Base-by-base conservation (phyloP, 192 early-diverging fungal species). In the Gamsiella multidivaricata region DNA sequence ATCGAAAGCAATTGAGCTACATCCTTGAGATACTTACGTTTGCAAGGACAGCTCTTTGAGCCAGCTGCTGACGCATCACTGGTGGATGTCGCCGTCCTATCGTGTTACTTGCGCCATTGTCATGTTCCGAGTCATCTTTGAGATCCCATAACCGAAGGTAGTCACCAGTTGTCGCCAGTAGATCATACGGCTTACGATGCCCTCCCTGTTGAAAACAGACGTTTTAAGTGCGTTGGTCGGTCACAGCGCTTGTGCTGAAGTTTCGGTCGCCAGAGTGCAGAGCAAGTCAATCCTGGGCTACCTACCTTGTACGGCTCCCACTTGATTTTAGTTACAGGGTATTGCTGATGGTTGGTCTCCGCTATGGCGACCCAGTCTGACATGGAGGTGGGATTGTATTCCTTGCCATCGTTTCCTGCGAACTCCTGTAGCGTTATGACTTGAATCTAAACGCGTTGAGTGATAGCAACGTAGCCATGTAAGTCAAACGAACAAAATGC, bases 61-160 rank as follows among this genome's bases (percentile, higher is more conserved):
- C 59, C 20, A 89, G 54, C 43, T 83, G 79, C 53, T 71, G 82
- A 53, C 55, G 65, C 26, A 71, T 49, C 14, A 58, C 70, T 37
- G 29, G 53, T n/a, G 61, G 42, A 33, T 57, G 33, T 53, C 80
- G 53, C 28, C 82, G 31, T 32, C 81, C 79, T 61, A 85, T 88
- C 8, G 80, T 82, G 63, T 72, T 81, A 14, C 59, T 74, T 10
- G 45, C 18, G 32, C 36, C 18, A 36, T 39, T 52, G 8, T 25
- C 66, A 1, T 65, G 64, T 22, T 86, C 80, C 2, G 86, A 68
- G 41, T 84, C 82, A 52, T 94, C 92, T 55, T 84, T 75, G 14
- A 93, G 81, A 52, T 96, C 94, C 95, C 95, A 97, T n/a, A 99
- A 41, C 41, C 94, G 83, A 37, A 99, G 79, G 54, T 87, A 92